Percentiles rank a stretch among this genome's conserved stretches.
Conservation (phyloP, 2,329 filamentous ascomycete genomes). For the Coniochaeta prunicola region DNA sequence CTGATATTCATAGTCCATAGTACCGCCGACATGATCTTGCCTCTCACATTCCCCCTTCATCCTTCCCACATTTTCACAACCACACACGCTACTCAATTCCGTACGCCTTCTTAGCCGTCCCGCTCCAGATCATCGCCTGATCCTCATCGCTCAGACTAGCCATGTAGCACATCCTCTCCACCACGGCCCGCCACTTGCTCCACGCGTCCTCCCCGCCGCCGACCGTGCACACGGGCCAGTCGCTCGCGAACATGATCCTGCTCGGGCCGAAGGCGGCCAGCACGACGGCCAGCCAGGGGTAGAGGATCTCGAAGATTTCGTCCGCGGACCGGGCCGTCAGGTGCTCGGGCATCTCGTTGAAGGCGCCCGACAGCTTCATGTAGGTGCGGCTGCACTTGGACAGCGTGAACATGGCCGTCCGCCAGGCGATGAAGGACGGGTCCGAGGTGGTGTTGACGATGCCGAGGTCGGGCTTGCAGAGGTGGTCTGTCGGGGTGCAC, state of each 20-base stretch:
- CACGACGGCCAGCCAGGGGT: constrained; percentile 65
- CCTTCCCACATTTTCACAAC: neutral
- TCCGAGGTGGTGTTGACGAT: constrained; percentile 49
- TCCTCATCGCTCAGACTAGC: constrained; percentile 53
- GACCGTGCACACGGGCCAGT: constrained; percentile 88
- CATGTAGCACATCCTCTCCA: constrained; percentile 60
- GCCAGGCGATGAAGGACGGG: constrained; percentile 61
- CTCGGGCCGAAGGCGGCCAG: constrained; percentile 64
- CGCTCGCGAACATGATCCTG: constrained; percentile 82
- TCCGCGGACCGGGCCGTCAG: constrained; percentile 40
- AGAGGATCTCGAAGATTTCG: constrained; percentile 55
- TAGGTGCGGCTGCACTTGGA: constrained; percentile 60
- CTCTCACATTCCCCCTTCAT: neutral
- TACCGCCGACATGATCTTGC: no score
- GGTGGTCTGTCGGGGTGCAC: constrained; percentile 70
- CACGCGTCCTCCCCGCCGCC: constrained; percentile 51
- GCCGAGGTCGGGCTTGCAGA: constrained; percentile 78
- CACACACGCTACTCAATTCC: neutral
- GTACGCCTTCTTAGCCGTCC: constrained; percentile 68
- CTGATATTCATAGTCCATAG: neutral
- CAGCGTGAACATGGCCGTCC: constrained; percentile 59
- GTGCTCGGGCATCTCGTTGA: constrained; percentile 65
- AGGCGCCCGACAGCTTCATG: constrained; percentile 86
- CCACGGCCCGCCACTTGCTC: constrained; percentile 66
- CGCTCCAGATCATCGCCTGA: constrained; percentile 62